phyloP scores from a whole-genome alignment of 257 asterid genomes.

The Lithospermum erythrorhizon region DNA sequence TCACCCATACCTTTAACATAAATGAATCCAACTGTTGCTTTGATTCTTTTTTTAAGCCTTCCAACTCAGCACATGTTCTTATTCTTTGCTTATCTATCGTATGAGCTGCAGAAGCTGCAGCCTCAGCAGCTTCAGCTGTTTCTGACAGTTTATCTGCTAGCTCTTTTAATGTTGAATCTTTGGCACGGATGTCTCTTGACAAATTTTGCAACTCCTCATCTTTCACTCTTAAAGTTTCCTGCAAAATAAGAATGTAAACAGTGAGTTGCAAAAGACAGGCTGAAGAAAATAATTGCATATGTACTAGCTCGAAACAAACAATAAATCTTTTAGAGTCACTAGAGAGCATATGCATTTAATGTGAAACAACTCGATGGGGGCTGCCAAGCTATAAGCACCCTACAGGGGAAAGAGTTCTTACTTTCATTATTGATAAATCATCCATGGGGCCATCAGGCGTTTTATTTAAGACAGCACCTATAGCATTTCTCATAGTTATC shows the following conservation, averaged over 20 bases:
- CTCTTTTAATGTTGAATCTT: constrained; percentile 83
- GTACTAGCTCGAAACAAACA: too few species aligned
- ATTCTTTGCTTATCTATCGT: constrained; percentile 88
- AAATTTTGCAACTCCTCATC: constrained; percentile 96
- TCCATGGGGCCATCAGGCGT: constrained; percentile 79
- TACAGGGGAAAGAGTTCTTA: constrained; percentile 13
- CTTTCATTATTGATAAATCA: constrained; percentile 95
- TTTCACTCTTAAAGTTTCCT: constrained; percentile 96
- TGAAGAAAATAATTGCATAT: neutral
- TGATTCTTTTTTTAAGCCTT: constrained; percentile 54
- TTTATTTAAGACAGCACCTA: constrained; percentile 73
- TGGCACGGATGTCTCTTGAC: constrained; percentile 79
- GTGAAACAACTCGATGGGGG: too few species aligned
- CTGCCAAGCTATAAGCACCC: too few species aligned
- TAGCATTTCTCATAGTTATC: constrained; percentile 78
- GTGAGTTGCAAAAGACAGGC: neutral
- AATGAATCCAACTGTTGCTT: constrained; percentile 47
- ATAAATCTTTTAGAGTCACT: too few species aligned
- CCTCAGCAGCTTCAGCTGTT: constrained; percentile 96
- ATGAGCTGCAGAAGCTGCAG: constrained; percentile 96
- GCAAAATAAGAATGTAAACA: constrained; percentile 18
- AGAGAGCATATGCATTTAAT: too few species aligned
- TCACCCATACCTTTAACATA: constrained; percentile 39
- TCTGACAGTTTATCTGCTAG: constrained; percentile 79
- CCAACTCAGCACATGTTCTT: constrained; percentile 76